These are phyloP conservation scores for Lodderomyces metapsilosis DNA, from an alignment of 1,139 yeast species.

Conservation along the genomic window DNA sequence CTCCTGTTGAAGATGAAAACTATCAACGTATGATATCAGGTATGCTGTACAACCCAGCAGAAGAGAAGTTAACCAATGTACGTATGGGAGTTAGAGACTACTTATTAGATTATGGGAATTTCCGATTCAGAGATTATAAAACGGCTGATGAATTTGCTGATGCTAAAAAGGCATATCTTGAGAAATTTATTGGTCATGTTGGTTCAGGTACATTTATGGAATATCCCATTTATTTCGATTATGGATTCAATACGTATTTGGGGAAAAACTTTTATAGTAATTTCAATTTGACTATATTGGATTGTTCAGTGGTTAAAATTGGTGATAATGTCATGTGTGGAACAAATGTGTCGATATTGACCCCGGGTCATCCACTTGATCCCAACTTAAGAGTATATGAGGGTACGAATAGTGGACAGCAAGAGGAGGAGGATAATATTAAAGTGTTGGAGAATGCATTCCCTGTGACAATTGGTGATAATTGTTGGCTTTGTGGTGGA, in stretches of 20 bases:
- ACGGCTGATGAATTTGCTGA: conserved; percentile 19
- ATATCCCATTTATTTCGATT: conserved; percentile 57
- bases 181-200: conserved; percentile 45
- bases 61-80: conserved; percentile 11
- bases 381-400: conserved; percentile 38
- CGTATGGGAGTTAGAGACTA: conserved; percentile 15
- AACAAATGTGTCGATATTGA: conserved; percentile 58
- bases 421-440: neutral
- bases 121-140: conserved; percentile 39
- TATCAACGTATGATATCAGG: conserved; percentile 42
- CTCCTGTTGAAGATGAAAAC: conserved; percentile 33
- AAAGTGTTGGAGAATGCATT: conserved; percentile 49
- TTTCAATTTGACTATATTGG: conserved; percentile 57
- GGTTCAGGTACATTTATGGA: conserved; percentile 43
- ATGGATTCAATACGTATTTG: conserved; percentile 52
- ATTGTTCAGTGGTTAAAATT: conserved; percentile 58
- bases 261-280: conserved; percentile 56
- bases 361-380: conserved; percentile 66
- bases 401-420: neutral
- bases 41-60: conserved; percentile 15
- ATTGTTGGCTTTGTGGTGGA: conserved; percentile 66
- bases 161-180: conserved; percentile 37
- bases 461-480: conserved; percentile 59
- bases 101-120: conserved; percentile 34
- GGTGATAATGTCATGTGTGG: conserved; percentile 63